Conservation (phyloP, 1,284 basidiomycete species). For the Vanrija humicola region DNA sequence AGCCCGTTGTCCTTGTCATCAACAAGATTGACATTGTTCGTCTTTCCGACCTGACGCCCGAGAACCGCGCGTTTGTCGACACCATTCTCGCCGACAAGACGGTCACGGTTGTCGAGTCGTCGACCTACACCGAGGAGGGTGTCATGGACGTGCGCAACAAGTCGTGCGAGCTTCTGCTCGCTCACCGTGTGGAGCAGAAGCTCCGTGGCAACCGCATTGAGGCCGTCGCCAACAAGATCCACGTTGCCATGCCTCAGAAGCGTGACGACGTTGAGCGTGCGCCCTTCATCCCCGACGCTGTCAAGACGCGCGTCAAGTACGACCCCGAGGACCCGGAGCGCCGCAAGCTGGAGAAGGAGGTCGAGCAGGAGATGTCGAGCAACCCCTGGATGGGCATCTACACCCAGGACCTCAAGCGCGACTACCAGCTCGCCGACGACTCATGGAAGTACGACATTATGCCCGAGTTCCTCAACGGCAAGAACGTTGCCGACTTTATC, state of each 20-base stretch:
- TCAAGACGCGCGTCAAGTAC: conserved; percentile 72
- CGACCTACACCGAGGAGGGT: conserved; percentile 90
- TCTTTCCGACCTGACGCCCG: conserved; percentile 71
- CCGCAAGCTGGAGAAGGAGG: conserved; percentile 66
- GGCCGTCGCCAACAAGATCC: conserved; percentile 84
- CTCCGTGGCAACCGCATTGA: conserved; percentile 90
- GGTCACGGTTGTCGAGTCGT: conserved; percentile 73
- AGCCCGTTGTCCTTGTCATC: conserved; percentile 85
- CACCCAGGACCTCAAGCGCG: conserved; percentile 83
- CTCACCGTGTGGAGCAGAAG: conserved; percentile 87
- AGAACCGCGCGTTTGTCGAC: conserved; percentile 71
- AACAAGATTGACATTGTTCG: conserved; percentile 93
- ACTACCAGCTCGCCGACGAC: conserved; percentile 79
- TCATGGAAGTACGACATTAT: conserved; percentile 96
- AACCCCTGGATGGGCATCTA: conserved; percentile 85
- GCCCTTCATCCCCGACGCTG: conserved; percentile 79
- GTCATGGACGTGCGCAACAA: conserved; percentile 91
- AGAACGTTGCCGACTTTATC: conserved; percentile 98
- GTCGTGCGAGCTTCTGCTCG: conserved; percentile 86
- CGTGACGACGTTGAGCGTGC: conserved; percentile 78
- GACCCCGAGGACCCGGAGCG: conserved; percentile 78
- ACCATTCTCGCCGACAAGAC: conserved; percentile 73
- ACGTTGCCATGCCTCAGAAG: conserved; percentile 82
- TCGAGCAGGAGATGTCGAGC: conserved; percentile 60
- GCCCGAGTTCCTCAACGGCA: conserved; percentile 95